Conservation (phyloP, 2,329 filamentous ascomycete genomes). For the Pezicula neosporulosa region DNA sequence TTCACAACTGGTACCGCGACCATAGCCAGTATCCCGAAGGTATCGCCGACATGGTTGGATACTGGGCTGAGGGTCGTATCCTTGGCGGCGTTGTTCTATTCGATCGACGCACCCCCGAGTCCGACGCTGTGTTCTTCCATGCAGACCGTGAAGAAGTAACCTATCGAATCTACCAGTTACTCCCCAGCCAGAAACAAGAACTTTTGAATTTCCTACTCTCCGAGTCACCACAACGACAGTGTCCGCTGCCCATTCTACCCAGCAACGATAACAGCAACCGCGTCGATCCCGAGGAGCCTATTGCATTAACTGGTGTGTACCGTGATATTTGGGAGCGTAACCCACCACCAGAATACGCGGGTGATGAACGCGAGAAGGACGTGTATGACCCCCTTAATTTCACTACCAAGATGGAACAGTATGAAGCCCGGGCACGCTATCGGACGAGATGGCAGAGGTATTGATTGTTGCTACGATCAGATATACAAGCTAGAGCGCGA, state of each 20-base stretch:
- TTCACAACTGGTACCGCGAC: conserved; percentile 21
- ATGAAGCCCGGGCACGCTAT: neutral
- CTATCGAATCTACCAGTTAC: conserved; percentile 17
- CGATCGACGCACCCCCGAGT: conserved; percentile 11
- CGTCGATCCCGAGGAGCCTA: conserved; percentile 24
- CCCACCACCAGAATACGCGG: neutral
- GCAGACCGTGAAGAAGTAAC: conserved; percentile 6
- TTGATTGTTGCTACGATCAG: neutral
- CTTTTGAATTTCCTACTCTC: conserved; percentile 13
- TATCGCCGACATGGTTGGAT: conserved; percentile 24
- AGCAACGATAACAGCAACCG: conserved; percentile 17
- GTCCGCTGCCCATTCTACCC: conserved; percentile 15
- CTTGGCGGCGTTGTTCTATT: conserved; percentile 28
- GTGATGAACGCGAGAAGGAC: neutral
- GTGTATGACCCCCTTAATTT: neutral
- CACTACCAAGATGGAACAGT: neutral
- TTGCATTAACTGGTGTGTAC: conserved; percentile 21
- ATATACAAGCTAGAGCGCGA: no score
- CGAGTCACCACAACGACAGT: neutral
- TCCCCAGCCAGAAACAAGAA: conserved; percentile 12
- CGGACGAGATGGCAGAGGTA: neutral
- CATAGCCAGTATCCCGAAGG: conserved; percentile 27
- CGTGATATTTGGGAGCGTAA: conserved; percentile 27
- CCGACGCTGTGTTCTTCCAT: conserved; percentile 13
- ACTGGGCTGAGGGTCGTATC: conserved; percentile 26